Evolutionary conservation across 2,329 filamentous ascomycete species (phyloP), one percentile per base, ranked within the genome.

Genomic region (Pseudopyricularia javanii): DNA sequence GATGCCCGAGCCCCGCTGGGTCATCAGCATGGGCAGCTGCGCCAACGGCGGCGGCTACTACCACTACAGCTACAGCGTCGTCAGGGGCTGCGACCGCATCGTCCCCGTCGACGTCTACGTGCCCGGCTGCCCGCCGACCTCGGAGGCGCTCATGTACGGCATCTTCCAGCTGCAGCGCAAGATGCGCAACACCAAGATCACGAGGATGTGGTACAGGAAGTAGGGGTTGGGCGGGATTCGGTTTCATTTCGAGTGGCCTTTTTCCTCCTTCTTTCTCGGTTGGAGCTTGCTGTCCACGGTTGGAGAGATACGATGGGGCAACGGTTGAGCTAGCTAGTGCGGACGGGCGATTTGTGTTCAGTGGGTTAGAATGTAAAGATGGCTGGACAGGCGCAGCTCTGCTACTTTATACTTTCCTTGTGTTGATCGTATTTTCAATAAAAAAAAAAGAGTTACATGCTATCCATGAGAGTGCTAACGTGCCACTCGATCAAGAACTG

Each of bases 1-100:
- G 75, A 95, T 95, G 89, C 88, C 89, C 30, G 89, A 95, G 32
- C 89, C 89, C 17, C 79, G 86, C 64, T 95, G 88, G 88, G 88
- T 74, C 22, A 79, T 86, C 58, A 83, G 78, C 59, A 86, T 86
- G 82, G 83, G 83, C 7, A 82, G 76, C 53, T 86, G 83, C 62
- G 82, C 83, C 26, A 86, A 86, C 62, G 82, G 83, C 22, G 83
- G 83, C 54, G 83, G 83, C 14, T 86, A 87, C 66, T 87, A 87
- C 65, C 83, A 87, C 64, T 86, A 86, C 67, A 83, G 79, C 62
- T 87, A 87, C 66, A 77, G 72, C 50, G 82, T 86, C 14, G 74
- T 81, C 14, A 69, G 83, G 35, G 82, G 82, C 0, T 82, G 81
- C 55, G 83, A 86, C 64, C 68, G 82, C 9, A 75, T 86, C 58